A percentile compares a stretch with the other conserved stretches of the same genome.
These are phyloP conservation scores for Pestalotiopsis sp. DNA, from an alignment of 2,329 filamentous ascomycete genomes.

Conservation along the genomic window DNA sequence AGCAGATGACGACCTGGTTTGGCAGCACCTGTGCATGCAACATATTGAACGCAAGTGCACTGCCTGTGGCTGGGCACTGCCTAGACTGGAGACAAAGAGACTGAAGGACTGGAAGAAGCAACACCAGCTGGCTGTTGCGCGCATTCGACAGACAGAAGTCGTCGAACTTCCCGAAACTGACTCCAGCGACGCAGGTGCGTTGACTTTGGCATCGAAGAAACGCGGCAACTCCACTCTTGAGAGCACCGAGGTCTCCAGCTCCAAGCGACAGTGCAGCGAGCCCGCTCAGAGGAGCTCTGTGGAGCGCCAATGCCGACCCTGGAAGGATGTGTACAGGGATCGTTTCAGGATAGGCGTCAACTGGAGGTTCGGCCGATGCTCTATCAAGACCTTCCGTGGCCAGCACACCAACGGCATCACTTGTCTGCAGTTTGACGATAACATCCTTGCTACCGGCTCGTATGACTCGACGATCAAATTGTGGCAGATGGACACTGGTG, in stretches of 20 bases:
- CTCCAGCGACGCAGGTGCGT: not conserved
- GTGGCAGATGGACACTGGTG: constrained; percentile 89
- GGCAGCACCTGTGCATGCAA: constrained; percentile 96
- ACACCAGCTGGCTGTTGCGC: constrained; percentile 62
- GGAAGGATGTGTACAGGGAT: constrained; percentile 98
- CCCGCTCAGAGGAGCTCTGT: constrained; percentile 8
- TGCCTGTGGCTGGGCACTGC: constrained; percentile 95
- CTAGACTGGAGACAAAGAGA: constrained; percentile 84
- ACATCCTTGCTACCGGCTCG: constrained; percentile 88
- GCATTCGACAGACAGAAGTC: constrained; percentile 28
- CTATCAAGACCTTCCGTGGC: constrained; percentile 81
- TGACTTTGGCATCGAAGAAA: constrained; percentile 31
- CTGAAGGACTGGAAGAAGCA: constrained; percentile 85
- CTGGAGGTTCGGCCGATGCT: constrained; percentile 94
- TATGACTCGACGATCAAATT: constrained; percentile 96
- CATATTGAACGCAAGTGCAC: constrained; percentile 82
- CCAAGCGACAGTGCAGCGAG: constrained; percentile 40
- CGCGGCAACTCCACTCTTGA: constrained; percentile 33
- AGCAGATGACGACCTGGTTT: constrained; percentile 97
- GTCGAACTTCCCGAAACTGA: constrained; percentile 18
- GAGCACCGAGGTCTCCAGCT: constrained; percentile 18
- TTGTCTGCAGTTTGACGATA: constrained; percentile 74
- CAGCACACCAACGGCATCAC: constrained; percentile 82
- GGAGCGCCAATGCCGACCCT: constrained; percentile 66
- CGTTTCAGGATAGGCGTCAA: constrained; percentile 95